Conservation (phyloP, 108 stramenopile species). For the Aurantiochytrium sp. region DNA sequence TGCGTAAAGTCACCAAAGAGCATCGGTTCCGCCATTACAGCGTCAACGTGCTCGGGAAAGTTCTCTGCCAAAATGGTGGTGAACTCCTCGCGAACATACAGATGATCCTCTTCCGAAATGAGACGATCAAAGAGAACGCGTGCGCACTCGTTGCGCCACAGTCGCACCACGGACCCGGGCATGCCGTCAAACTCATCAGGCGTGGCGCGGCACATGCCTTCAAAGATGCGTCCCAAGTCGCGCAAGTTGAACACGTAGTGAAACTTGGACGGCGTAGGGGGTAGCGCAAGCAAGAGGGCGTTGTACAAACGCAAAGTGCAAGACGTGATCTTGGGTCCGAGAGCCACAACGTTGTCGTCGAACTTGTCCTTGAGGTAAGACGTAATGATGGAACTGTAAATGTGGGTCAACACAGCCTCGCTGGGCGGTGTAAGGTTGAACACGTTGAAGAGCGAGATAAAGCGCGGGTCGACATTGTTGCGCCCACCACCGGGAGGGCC, state of each 20-base stretch:
- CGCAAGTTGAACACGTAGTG: conserved; percentile 68
- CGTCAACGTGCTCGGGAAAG: conserved; percentile 27
- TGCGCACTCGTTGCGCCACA: conserved; percentile 59
- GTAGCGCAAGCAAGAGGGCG: conserved; percentile 45
- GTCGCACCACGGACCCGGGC: conserved; percentile 31
- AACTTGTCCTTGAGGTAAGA: conserved; percentile 24
- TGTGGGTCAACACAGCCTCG: conserved; percentile 38
- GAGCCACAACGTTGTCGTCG: conserved; percentile 41
- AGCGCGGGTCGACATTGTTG: conserved; percentile 61
- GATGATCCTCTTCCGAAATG: conserved; percentile 34
- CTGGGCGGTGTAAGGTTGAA: conserved; percentile 59
- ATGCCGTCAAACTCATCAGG: conserved; percentile 34
- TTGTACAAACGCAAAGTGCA: conserved; percentile 43
- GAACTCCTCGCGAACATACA: conserved; percentile 33
- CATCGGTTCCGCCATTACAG: conserved; percentile 26
- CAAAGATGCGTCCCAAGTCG: conserved; percentile 59
- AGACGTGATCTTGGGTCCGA: conserved; percentile 39
- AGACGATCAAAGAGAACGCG: conserved; percentile 60
- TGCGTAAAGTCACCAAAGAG: conserved; percentile 49
- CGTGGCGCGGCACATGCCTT: conserved; percentile 59
- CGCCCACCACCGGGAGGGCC: conserved; percentile 64
- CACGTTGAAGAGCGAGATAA: conserved; percentile 56
- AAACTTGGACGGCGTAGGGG: conserved; percentile 64
- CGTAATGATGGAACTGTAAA: conserved; percentile 50
- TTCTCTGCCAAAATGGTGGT: conserved; percentile 15